phyloP scores from a whole-genome alignment of 2,329 filamentous ascomycete genomes.

The Apiospora hydei region DNA sequence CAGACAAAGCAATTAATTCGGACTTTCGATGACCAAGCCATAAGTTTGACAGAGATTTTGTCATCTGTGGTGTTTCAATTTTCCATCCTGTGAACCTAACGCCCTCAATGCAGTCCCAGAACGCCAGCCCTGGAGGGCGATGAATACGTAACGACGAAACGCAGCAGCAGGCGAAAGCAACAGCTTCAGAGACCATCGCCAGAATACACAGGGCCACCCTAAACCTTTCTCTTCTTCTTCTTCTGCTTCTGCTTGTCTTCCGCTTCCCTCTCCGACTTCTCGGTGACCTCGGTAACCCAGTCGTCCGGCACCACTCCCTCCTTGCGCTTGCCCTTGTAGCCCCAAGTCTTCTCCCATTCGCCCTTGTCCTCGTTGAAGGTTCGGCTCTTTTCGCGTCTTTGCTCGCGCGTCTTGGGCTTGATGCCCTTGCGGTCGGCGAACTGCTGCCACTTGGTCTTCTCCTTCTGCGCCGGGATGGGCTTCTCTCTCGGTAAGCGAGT shows the following conservation, averaged over 20 bases:
- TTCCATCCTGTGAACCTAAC: conserved; percentile 20
- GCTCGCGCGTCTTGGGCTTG: conserved; percentile 83
- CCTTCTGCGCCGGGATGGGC: conserved; percentile 81
- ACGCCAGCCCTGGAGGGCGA: conserved; percentile 23
- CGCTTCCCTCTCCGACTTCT: conserved; percentile 71
- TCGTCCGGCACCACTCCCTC: conserved; percentile 72
- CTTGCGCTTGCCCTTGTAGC: conserved; percentile 91
- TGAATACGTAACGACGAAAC: conserved; percentile 17
- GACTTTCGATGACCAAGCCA: background rate
- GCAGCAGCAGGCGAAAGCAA: conserved; percentile 17
- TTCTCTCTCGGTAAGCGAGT: conserved; percentile 89
- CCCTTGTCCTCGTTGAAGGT: conserved; percentile 84
- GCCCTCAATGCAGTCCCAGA: conserved; percentile 24
- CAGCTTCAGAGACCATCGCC: conserved; percentile 12
- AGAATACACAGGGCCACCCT: background rate
- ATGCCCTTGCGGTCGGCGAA: conserved; percentile 99
- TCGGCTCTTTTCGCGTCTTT: conserved; percentile 72
- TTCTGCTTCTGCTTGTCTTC: conserved; percentile 46
- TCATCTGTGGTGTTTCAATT: conserved; percentile 12
- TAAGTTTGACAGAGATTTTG: background rate
- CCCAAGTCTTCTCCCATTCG: conserved; percentile 95
- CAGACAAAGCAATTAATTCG: background rate
- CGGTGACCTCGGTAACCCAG: conserved; percentile 87
- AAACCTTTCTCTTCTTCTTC: conserved; percentile 29
- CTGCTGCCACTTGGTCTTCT: conserved; percentile 91